phyloP scores from a whole-genome alignment of 768 basidiomycete genomes.

The Lanmaoa pseudosensibilis region DNA sequence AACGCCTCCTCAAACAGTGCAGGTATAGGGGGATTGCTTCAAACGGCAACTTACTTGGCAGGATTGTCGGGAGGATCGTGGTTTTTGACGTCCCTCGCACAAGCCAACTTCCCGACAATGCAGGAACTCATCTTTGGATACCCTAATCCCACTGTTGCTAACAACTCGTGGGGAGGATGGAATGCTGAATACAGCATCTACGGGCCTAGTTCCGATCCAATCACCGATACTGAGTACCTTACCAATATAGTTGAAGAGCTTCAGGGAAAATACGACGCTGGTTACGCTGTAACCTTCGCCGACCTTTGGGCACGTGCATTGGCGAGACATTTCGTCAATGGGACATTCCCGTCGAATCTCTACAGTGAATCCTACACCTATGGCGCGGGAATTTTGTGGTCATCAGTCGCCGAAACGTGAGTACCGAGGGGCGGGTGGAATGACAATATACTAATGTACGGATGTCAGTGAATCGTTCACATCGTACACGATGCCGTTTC shows the following conservation, averaged over 20 bases:
- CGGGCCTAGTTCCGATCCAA: conserved; percentile 20
- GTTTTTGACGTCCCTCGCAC: conserved; percentile 40
- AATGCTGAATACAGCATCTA: conserved; percentile 23
- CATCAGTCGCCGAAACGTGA: conserved; percentile 34
- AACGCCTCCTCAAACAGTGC: conserved; percentile 42
- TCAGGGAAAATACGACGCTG: conserved; percentile 31
- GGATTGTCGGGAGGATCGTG: conserved; percentile 50
- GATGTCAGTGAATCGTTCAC: conserved; percentile 32
- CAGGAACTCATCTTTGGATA: conserved; percentile 40
- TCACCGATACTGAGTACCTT: conserved; percentile 19
- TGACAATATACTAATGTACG: background rate
- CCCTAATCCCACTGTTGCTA: conserved; percentile 9
- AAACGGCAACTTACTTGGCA: conserved; percentile 51
- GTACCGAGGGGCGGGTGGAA: conserved; percentile 6
- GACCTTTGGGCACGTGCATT: conserved; percentile 31
- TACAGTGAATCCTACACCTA: conserved; percentile 31
- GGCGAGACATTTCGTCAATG: conserved; percentile 41
- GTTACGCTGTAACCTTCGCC: conserved; percentile 32
- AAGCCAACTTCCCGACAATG: conserved; percentile 42
- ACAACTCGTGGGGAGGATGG: conserved; percentile 37
- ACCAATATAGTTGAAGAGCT: conserved; percentile 26
- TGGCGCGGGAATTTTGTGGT: conserved; percentile 38
- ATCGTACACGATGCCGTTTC: conserved; percentile 39
- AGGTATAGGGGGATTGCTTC: conserved; percentile 53
- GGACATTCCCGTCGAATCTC: conserved; percentile 35